Base-by-base conservation (phyloP, 306 rosid species). In the Cicer yamashitae region DNA sequence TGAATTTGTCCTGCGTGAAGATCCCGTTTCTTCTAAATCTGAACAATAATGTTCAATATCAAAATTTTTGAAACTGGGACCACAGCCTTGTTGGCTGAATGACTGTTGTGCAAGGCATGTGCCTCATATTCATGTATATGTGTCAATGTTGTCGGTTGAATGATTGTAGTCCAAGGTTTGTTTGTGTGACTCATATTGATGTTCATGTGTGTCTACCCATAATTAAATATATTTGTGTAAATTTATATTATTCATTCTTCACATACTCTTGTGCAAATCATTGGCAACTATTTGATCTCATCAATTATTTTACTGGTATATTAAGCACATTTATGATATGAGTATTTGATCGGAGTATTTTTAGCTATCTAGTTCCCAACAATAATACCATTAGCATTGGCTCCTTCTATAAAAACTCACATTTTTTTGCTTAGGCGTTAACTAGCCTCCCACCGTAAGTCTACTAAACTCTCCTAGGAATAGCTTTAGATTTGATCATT, bases 321-420 rank as follows among this genome's bases (percentile, higher is more conserved):
- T 4, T 30, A 30, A 30, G 37, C 37, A 30, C 37, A 30, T 30
- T 30, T 30, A 30, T 4, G 18, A 50, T 48, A 48, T n/a, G 54
- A 53, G 56, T 13, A 50, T 50, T 50, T 50, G 54, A 48, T 48
- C 17, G 1, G 18, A 48, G 4, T 15, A 52, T 14, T 52, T 52
- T 52, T 52, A 52, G 10, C 58, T 52, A 14, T 52, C 25, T 52
- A 52, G 22, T 52, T 52, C 58, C 58, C 58, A 52, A 52, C 58
- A 51, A 51, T 14, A 51, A 0, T 51, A 51, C 57, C 22, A 14
- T 14, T 47, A 47, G 7, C n/a, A 4, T 3, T 30, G 5, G 3
- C 37, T 3, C 4, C 3, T 30, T 30, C 3, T 30, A 30, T 30
- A 3, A 30, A 30, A 30, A 30, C 37, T 30, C 5, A 30, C 0